Evolutionary conservation across 2,329 filamentous ascomycete species (phyloP), one percentile per base, ranked within the genome.

Genomic region (Fusarium lyarnte): DNA sequence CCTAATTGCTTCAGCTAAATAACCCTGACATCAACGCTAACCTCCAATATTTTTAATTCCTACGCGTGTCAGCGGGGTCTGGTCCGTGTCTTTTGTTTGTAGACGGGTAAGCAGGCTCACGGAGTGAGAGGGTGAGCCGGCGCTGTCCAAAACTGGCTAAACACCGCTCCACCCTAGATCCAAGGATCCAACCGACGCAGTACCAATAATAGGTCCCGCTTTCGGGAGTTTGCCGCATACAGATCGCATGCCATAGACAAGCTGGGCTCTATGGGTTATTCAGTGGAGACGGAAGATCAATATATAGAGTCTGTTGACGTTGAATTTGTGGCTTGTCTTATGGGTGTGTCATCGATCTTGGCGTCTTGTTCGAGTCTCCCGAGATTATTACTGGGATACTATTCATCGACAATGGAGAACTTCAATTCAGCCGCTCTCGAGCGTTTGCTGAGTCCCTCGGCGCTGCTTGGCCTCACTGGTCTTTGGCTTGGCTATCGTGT

Each of bases 401-500:
- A 12, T 47, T 45, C 4, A 12, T 13, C 7, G 45, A 12, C 7
- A 7, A 47, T 47, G 45, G 45, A 47, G 10, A 31, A 6, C 5
- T 31, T 47, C 45, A 47, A n/a, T n/a, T 17, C 45, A 31, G n/a
- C 8, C 14, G 27, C 27, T 12, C 7, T 47, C 1, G 27, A 47
- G 27, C 45, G 21, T 12, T 47, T 47, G 21, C 1, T 31, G 27
- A 47, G 27, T 3, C 45, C 21, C 5, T 47, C 27, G 5, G 45
- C 7, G 27, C 21, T 47, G 3, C 5, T 47, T 31, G 27, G 45
- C 45, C 51, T 82, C 3, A 13, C 76, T 16, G 73, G 73, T 16
- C 10, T 77, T 4, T 82, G 78, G 78, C 27, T 81, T 13, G 62
- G 55, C 5, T 83, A 82, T 64, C 74, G 78, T 10, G 8, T 81